Base-by-base conservation (phyloP, 1,139 yeast genomes). In the Debaryomyces sp. region DNA sequence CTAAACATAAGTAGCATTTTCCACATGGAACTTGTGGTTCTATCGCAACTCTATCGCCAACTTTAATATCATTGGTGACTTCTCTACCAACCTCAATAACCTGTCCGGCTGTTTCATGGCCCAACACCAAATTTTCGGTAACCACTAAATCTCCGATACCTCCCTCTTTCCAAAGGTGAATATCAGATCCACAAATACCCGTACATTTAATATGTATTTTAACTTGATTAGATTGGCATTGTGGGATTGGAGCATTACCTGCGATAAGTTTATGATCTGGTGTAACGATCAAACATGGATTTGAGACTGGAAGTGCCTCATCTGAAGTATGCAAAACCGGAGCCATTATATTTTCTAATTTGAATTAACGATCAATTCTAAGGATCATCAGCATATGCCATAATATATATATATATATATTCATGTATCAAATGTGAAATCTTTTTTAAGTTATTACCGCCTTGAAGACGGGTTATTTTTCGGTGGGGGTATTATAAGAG, bases 181-280 rank as follows among this genome's bases (percentile, higher is more conserved):
- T 59, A 47, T 63, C 67, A 17, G 62, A 57, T 26, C 68, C 69
- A 53, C 70, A 64, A 43, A 66, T 60, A 29, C 68, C 70, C 23
- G 65, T 62, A 46, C 76, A 73, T 39, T 70, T 62, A 45, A 80
- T 70, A 53, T 77, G 81, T 40, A 79, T 63, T 23, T 45, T 32
- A 9, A 53, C 51, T 41, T 53, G 48, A 24, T 48, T 15, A 6
- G 50, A 46, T 21, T 40, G 23, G 13, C 35, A 30, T 10, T 21
- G n/a, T 17, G 50, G 49, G 21, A 49, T 44, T 30, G 51, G 48
- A 22, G 50, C 50, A 22, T 22, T 21, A 15, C 36, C 43, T 15
- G 40, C 35, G 9, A 37, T 21, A 17, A 49, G 40, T 13, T 49
- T 43, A 18, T 43, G 43, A n/a, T 43, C 44, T 9, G 45, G 41